phyloP scores from a whole-genome alignment of 2,329 filamentous ascomycete species.

The Paraphoma chrysanthemicola region DNA sequence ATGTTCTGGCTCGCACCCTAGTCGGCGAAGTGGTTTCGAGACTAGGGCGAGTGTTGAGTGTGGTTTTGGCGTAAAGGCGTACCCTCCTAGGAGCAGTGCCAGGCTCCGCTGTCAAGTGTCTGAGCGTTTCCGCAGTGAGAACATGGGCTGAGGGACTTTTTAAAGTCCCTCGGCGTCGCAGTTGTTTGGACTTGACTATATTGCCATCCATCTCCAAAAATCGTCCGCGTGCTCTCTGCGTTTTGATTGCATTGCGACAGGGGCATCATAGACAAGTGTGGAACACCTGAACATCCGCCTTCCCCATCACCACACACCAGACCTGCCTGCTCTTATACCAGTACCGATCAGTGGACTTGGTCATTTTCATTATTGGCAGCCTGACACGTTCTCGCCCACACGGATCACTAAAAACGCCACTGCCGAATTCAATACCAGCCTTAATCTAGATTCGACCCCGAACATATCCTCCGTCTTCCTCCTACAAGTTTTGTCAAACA shows the following conservation, averaged over 20 bases:
- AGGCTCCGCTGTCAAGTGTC: constrained; percentile 1
- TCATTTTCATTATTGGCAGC: background rate
- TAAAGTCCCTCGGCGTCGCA: background rate
- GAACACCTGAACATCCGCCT: background rate
- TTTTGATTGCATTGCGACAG: background rate
- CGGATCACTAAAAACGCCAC: constrained; percentile 6
- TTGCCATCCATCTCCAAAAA: background rate
- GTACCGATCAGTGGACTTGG: background rate
- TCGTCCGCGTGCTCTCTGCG: background rate
- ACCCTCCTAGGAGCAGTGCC: background rate
- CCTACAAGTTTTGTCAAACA: constrained; percentile 1
- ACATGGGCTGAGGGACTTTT: background rate
- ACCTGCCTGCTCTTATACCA: background rate
- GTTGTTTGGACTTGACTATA: background rate
- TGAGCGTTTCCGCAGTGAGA: background rate
- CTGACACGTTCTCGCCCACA: constrained; percentile 4
- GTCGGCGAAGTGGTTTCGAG: constrained; percentile 1
- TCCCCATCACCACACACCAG: background rate
- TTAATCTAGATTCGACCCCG: background rate
- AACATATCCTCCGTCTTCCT: background rate
- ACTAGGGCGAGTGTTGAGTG: background rate
- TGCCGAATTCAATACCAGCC: constrained; percentile 6
- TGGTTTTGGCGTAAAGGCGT: background rate
- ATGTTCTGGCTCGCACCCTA: constrained; percentile 1
- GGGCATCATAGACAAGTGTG: background rate